Evolutionary conservation across 2,329 filamentous ascomycete genomes (phyloP).

Genomic region (Colletotrichum coccodes): DNA sequence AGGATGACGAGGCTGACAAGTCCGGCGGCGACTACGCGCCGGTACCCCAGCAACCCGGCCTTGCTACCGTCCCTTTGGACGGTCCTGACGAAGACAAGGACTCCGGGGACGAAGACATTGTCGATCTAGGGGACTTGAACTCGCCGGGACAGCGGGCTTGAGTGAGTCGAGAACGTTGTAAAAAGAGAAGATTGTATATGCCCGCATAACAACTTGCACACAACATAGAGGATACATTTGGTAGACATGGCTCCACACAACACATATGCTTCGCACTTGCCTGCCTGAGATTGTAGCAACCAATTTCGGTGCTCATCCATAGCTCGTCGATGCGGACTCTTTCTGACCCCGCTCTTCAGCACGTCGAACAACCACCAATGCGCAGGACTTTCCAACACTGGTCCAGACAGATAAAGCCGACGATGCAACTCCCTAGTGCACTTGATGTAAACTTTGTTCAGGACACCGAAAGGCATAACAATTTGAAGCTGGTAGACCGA

Average conservation of each 20-base stretch:
- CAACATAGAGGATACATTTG: background rate
- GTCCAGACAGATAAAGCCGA: too few relatives aligned
- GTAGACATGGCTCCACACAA: background rate
- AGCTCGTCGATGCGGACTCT: too few relatives aligned
- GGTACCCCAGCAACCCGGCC: conserved; percentile 38
- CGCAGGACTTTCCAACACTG: too few relatives aligned
- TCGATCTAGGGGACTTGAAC: conserved; percentile 43
- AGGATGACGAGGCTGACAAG: conserved; percentile 62
- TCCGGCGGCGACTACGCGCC: conserved; percentile 41
- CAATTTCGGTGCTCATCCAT: too few relatives aligned
- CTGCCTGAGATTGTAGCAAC: too few relatives aligned
- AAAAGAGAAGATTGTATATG: background rate
- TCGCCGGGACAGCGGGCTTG: conserved; percentile 25
- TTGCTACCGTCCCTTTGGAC: conserved; percentile 7
- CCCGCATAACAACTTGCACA: background rate
- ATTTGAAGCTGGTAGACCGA: too few relatives aligned
- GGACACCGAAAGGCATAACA: too few relatives aligned
- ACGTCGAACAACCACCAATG: too few relatives aligned
- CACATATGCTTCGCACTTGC: too few relatives aligned
- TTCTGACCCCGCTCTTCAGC: too few relatives aligned
- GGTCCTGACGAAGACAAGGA: conserved; percentile 34
- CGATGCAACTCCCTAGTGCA: too few relatives aligned
- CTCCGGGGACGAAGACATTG: conserved; percentile 46
- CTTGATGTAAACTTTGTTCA: too few relatives aligned
- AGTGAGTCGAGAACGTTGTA: background rate